Evolutionary conservation across 179 eudicot genomes (phyloP), one percentile per base, ranked within the genome.

Genomic region (Sideroxylon spinosum): DNA sequence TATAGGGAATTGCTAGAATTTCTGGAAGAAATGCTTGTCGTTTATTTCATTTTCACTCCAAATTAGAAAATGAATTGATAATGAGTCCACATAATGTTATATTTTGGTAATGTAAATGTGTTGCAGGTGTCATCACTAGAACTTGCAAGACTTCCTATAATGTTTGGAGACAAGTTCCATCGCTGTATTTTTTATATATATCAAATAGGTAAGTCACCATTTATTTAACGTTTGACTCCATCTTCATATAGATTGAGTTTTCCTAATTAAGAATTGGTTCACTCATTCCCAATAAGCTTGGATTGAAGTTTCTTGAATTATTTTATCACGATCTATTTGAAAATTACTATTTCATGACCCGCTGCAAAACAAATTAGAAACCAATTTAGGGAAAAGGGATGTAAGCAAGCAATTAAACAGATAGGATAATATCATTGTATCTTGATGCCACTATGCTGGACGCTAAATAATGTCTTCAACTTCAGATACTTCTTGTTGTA

Each of bases 1-100:
- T 94, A 95, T 11, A 97, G 93, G 84, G 98, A 90, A 80, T 81
- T 95, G 88, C 99, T 97, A 19, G 97, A 90, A 81, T 89, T 94
- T 87, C 83, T 93, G 80, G 97, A 95, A 82, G 89, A 95, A 97
- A 98, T 95, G 68, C 75, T 82, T 81, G 6, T 46, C 12, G 23
- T 63, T 64, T 50, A 6, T 75, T 61, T 17, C 50, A 20, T 67
- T 48, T 75, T 16, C 59, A 20, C 22, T 25, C 19, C 63, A 29
- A 56, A 22, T 62, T 28, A 7, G 57, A 50, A 29, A 50, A n/a
- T 63, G 62, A 60, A 73, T 60, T 81, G 68, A 64, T 7, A 26
- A 26, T 59, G 74, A 79, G 81, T 63, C 19, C 69, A 70, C 55
- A 52, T 68, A 44, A 50, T 12, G 52, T 50, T 71, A 63, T 71